Percentiles rank a stretch among this genome's conserved stretches.
Evolutionary conservation across 768 basidiomycete species (phyloP).

Genomic region (Lentinula aciculospora): DNA sequence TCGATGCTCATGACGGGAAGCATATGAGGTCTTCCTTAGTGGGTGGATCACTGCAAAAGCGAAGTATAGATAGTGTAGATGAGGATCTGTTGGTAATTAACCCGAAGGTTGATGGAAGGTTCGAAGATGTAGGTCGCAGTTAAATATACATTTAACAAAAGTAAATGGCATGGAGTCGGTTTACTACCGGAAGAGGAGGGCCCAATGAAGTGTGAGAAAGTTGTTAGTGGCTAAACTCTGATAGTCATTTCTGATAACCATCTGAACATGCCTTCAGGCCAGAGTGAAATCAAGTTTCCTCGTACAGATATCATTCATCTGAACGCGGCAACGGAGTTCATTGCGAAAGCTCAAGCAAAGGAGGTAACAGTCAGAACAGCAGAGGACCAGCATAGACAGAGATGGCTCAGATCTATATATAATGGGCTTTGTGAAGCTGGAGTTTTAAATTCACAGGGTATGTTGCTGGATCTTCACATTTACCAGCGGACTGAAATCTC

Average conservation of each 20-base stretch:
- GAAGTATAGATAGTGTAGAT: constrained; percentile 20
- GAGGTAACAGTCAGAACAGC: background rate
- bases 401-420: background rate
- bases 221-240: no score
- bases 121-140: background rate
- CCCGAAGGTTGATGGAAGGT: background rate
- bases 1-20: constrained; percentile 70
- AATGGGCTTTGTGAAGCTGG: background rate
- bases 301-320: background rate
- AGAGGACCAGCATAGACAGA: background rate
- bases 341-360: background rate
- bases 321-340: background rate
- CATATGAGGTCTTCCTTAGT: constrained; percentile 24
- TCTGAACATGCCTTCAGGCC: no score
- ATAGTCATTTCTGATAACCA: no score
- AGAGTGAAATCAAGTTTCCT: background rate
- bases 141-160: background rate
- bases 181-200: no score
- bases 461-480: background rate
- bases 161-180: background rate
- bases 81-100: constrained; percentile 49
- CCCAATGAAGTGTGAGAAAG: no score
- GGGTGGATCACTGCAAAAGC: background rate
- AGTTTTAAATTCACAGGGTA: background rate
- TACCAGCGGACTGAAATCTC: no score